phyloP scores from a whole-genome alignment of 352 stramenopile genomes.

The Halophytophthora batemanensis region DNA sequence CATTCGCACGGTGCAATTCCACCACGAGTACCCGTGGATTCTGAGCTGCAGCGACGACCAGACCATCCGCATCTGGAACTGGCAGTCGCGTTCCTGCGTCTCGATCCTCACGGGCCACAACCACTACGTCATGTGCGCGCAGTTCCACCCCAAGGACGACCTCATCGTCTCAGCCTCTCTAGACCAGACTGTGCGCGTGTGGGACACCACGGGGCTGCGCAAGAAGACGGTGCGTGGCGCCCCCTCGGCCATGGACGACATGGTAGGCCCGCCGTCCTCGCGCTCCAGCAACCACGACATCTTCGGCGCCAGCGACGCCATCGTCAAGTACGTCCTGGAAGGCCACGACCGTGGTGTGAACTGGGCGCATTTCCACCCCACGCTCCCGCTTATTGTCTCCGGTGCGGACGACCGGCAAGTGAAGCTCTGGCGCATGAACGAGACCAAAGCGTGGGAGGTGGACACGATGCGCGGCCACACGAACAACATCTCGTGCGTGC shows the following conservation, averaged over 20 bases:
- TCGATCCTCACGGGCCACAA: conserved; percentile 99
- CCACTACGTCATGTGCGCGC: conserved; percentile 99
- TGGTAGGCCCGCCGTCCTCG: conserved; percentile 35
- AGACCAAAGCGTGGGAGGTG: conserved; percentile 99
- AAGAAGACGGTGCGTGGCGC: conserved; percentile 97
- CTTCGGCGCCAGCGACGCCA: conserved; percentile 98
- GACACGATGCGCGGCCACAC: conserved; percentile 99
- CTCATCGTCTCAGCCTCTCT: conserved; percentile 98
- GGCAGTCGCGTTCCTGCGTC: conserved; percentile 97
- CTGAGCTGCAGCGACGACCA: conserved; percentile 97
- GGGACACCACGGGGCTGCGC: conserved; percentile 98
- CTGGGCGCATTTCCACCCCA: conserved; percentile 99
- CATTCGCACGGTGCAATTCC: conserved; percentile 99
- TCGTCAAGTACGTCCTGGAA: conserved; percentile 99
- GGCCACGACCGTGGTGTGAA: conserved; percentile 99
- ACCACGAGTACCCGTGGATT: conserved; percentile 99
- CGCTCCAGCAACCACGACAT: conserved; percentile 91
- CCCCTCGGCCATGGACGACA: conserved; percentile 75
- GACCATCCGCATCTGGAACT: conserved; percentile 99
- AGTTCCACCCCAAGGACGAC: conserved; percentile 99
- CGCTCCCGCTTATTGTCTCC: conserved; percentile 96
- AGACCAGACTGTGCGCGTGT: conserved; percentile 98
- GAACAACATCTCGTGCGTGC: conserved; percentile 99
- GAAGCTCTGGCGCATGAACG: conserved; percentile 99
- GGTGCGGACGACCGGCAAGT: conserved; percentile 99